Conservation (phyloP, 2,329 filamentous ascomycete species). For the Incumbomyces delicatus region DNA sequence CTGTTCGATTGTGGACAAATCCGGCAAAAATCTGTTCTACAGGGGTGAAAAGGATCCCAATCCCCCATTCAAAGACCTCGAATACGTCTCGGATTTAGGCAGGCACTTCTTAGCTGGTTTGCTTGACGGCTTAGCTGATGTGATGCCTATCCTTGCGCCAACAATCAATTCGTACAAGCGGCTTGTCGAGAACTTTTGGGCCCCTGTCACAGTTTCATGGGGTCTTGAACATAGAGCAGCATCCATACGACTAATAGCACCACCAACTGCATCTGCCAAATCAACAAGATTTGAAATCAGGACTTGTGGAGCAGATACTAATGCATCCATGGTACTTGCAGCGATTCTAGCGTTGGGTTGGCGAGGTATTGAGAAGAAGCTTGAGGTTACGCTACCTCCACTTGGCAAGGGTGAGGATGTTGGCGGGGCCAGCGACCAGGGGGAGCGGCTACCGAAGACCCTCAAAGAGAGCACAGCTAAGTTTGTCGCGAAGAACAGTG, state of each 20-base stretch:
- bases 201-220: constrained; percentile 95
- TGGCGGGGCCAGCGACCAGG: constrained; percentile 60
- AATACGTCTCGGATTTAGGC: constrained; percentile 73
- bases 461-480: constrained; percentile 72
- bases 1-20: constrained; percentile 69
- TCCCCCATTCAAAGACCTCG: constrained; percentile 64
- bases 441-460: constrained; percentile 69
- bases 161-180: constrained; percentile 98
- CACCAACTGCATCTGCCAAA: constrained; percentile 72
- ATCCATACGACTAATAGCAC: constrained; percentile 79
- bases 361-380: constrained; percentile 84
- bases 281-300: constrained; percentile 89
- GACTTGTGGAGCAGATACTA: constrained; percentile 87
- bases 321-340: constrained; percentile 76
- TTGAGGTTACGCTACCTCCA: constrained; percentile 71
- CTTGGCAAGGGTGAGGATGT: constrained; percentile 77
- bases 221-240: constrained; percentile 90
- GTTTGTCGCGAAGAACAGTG: constrained; percentile 67
- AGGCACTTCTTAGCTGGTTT: constrained; percentile 88
- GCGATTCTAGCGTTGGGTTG: constrained; percentile 82
- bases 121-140: constrained; percentile 76
- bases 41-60: constrained; percentile 62
- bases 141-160: constrained; percentile 91
- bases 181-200: constrained; percentile 98
- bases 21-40: constrained; percentile 76